These are phyloP conservation scores for Salix dunnii DNA, from an alignment of 345 rosid species.

Conservation along the genomic window DNA sequence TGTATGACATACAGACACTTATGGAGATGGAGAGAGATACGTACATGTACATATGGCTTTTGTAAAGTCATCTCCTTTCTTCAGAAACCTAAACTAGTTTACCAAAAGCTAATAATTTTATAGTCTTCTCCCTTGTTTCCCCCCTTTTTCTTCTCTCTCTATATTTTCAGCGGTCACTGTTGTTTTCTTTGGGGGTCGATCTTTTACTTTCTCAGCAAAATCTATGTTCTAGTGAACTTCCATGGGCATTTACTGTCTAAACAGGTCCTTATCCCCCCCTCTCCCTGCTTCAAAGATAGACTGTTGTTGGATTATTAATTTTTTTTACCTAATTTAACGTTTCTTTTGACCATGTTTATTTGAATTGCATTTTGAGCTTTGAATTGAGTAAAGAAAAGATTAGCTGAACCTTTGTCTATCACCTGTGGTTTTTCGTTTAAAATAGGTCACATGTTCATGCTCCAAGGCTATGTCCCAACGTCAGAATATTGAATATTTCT, in stretches of 20 bases:
- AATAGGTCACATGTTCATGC: neutral
- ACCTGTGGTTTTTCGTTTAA: slow-evolving; percentile 2
- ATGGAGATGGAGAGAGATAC: no score
- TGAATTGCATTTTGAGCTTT: slow-evolving; percentile 6
- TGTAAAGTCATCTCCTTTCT: neutral
- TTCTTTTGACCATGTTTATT: slow-evolving; percentile 13
- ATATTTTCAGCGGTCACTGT: neutral
- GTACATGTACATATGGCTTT: neutral
- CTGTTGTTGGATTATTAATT: neutral
- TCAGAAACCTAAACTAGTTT: no score
- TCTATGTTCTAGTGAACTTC: neutral
- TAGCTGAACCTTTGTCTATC: neutral
- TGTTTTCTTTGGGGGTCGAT: neutral
- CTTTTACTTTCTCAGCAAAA: neutral
- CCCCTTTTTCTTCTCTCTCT: neutral
- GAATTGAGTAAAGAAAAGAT: neutral
- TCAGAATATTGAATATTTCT: neutral
- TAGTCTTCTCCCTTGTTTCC: neutral
- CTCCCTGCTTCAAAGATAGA: neutral
- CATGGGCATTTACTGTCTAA: neutral
- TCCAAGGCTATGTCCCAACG: neutral
- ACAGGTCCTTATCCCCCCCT: slow-evolving; percentile 6
- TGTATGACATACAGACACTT: neutral
- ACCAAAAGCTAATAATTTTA: no score
- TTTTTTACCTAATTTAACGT: neutral